Percentiles rank a stretch among this genome's conserved stretches.
These are phyloP conservation scores for Phytophthora pini DNA, from an alignment of 352 stramenopile species.

Conservation along the genomic window DNA sequence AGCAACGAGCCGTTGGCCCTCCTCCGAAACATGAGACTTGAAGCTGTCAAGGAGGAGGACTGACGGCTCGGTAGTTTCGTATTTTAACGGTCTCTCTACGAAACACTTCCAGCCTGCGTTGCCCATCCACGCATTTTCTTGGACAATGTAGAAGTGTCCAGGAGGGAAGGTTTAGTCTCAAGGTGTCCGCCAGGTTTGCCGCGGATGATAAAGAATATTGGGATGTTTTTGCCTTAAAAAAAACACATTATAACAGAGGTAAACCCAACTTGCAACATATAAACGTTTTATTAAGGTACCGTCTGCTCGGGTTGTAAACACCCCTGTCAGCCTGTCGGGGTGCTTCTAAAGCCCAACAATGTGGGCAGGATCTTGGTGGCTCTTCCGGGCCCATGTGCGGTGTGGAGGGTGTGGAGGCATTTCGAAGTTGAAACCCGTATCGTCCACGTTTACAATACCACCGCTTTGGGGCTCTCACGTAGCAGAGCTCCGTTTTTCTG, in stretches of 20 bases:
- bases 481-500: too few species aligned
- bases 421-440: constrained; percentile 12
- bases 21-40: constrained; percentile 6
- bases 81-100: constrained; percentile 3
- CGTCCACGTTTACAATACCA: constrained; percentile 10
- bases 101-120: constrained; percentile 1
- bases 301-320: constrained; percentile 2
- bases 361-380: neutral
- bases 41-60: constrained; percentile 13
- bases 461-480: neutral
- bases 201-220: constrained; percentile 1
- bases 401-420: constrained; percentile 1
- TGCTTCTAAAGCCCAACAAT: constrained; percentile 8
- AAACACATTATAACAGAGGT: too few species aligned
- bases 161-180: neutral
- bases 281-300: neutral
- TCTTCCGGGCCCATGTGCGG: neutral
- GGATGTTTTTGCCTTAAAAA: constrained; percentile 8
- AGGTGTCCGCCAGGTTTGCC: constrained; percentile 5
- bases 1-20: neutral
- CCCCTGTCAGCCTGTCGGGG: neutral
- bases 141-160: neutral
- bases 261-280: too few species aligned
- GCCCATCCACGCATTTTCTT: constrained; percentile 13
- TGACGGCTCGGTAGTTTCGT: constrained; percentile 6